Evolutionary conservation across 208 protist species (phyloP).

Genomic region (Trypanosoma boissoni): DNA sequence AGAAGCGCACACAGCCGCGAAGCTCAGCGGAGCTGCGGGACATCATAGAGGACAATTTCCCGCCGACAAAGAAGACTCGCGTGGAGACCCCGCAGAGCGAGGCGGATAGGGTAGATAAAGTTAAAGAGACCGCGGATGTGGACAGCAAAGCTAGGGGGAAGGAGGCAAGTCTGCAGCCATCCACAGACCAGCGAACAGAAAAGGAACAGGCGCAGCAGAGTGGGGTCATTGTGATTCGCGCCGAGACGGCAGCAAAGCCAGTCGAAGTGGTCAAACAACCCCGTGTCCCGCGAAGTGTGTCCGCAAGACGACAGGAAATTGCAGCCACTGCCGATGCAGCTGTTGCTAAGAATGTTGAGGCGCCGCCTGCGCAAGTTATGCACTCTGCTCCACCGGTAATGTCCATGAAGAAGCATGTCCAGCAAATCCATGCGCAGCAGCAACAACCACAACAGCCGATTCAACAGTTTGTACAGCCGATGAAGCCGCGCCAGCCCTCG

Average conservation of each 20-base stretch:
- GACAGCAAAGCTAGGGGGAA: constrained; percentile 51
- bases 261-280: constrained; percentile 48
- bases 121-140: neutral
- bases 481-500: constrained; percentile 34
- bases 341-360: no score
- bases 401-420: no score
- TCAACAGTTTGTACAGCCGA: neutral
- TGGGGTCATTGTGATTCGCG: constrained; percentile 63
- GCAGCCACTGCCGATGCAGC: no score
- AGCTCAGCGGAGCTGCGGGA: constrained; percentile 43
- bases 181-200: neutral
- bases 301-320: constrained; percentile 28
- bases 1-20: constrained; percentile 33
- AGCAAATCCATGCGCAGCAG: neutral
- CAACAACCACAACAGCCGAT: neutral
- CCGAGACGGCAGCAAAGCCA: constrained; percentile 60
- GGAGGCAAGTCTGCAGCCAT: constrained; percentile 20
- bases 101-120: constrained; percentile 17
- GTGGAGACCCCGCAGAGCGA: neutral
- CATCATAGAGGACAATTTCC: constrained; percentile 18
- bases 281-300: constrained; percentile 47
- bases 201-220: constrained; percentile 2
- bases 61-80: constrained; percentile 15
- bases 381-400: no score
- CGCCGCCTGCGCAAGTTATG: no score